Percentiles rank a stretch among this genome's conserved stretches.
These are phyloP conservation scores for Penstemon eatonii DNA, from an alignment of 257 asterid genomes.

Conservation along the genomic window DNA sequence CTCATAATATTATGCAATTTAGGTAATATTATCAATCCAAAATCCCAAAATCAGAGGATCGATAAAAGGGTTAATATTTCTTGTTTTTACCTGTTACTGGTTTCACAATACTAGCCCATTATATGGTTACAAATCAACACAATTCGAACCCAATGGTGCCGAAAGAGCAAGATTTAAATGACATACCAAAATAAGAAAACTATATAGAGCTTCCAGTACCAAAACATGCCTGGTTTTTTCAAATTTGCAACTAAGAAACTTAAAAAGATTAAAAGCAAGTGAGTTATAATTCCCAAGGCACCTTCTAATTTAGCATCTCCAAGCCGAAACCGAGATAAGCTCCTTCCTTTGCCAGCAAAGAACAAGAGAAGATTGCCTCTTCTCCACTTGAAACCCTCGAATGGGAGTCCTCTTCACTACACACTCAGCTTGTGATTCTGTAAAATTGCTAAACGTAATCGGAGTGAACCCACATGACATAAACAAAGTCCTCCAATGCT, in stretches of 20 bases:
- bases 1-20: conserved; percentile 18
- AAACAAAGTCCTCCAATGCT: conserved; percentile 84
- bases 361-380: conserved; percentile 85
- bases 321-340: conserved; percentile 89
- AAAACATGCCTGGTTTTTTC: conserved; percentile 49
- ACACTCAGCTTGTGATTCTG: conserved; percentile 92
- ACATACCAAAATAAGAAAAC: conserved; percentile 37
- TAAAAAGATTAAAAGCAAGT: conserved; percentile 31
- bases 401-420: conserved; percentile 84
- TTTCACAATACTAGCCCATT: conserved; percentile 33
- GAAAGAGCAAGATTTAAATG: conserved; percentile 34
- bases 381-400: conserved; percentile 88
- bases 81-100: conserved; percentile 34
- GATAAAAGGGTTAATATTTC: conserved; percentile 3
- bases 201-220: conserved; percentile 51
- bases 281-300: conserved; percentile 38
- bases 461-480: conserved; percentile 82
- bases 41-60: background rate
- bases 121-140: conserved; percentile 36
- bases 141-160: conserved; percentile 40
- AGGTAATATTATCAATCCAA: conserved; percentile 6
- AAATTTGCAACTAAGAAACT: conserved; percentile 39
- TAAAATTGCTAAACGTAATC: conserved; percentile 65
- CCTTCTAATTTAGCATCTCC: conserved; percentile 78
- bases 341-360: conserved; percentile 98